Evolutionary conservation across 495 filamentous ascomycete species (phyloP), one percentile per base, ranked within the genome.

Genomic region (Penicillium cinerascens): DNA sequence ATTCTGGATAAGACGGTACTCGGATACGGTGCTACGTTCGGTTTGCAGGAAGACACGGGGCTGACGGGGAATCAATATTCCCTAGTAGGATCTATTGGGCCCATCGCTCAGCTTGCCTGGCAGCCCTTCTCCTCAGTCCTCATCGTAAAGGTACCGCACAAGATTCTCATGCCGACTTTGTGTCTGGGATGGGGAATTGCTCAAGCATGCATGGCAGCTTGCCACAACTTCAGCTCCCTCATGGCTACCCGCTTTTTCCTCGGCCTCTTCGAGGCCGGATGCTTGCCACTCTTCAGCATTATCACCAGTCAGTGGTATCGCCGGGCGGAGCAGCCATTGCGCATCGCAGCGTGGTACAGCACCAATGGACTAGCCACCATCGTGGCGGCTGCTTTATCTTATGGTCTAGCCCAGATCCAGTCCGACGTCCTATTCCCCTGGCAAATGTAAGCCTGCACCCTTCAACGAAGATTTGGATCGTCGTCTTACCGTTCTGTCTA

Each of bases 1-100:
- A 85, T 86, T 46, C 72, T 87, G 4, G 83, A 87, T 70, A 87
- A 86, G 62, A 68, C 78, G 1, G 79, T 84, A 3, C 76, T 87
- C 0, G 83, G 82, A 21, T 83, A 83, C 56, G 81, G 79, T 45
- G 82, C 82, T 23, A 81, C 81, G 7, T 85, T 84, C 46, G 83
- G 83, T n/a, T 65, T 87, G 16, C 68, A 71, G 29, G 60, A 75
- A 23, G 81, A 83, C 51, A 78, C 77, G 0, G 46, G 74, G 21
- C 73, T 87, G 15, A 73, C 65, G 0, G 82, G 82, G 6, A 75
- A 81, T 55, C 72, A 86, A 53, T 86, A 85, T 60, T 85, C 82
- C 0, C 54, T 85, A 0, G 55, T 87, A 4, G 81, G 83, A 1
- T 82, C 79, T 4, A 84, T 86, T 22, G 77, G 76, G 1, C 78